These are phyloP conservation scores for Saitozyma podzolica DNA, from an alignment of 768 basidiomycete genomes.

Conservation along the genomic window DNA sequence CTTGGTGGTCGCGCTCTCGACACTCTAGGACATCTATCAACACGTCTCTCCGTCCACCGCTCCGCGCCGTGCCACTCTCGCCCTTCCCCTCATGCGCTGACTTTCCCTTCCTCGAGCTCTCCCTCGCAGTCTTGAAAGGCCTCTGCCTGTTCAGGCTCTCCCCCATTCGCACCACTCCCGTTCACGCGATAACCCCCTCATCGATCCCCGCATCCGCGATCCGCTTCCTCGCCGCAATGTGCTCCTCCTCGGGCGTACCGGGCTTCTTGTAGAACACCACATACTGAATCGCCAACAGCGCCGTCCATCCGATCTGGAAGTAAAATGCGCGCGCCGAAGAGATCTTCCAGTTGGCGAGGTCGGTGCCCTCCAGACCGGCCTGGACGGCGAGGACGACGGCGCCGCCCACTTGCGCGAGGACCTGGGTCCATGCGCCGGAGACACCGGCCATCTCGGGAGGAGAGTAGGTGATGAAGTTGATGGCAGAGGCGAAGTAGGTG, in stretches of 20 bases:
- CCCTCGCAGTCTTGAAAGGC: too few species aligned
- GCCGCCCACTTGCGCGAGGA: slow-evolving; percentile 36
- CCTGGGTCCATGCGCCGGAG: slow-evolving; percentile 42
- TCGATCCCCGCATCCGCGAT: slow-evolving; percentile 31
- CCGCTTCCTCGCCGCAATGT: slow-evolving; percentile 31
- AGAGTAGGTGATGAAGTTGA: slow-evolving; percentile 20
- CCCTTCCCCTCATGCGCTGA: too few species aligned
- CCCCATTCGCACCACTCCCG: too few species aligned
- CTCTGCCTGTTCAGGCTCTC: too few species aligned
- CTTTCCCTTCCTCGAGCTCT: too few species aligned
- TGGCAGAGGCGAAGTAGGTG: slow-evolving; percentile 10
- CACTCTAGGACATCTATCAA: too few species aligned
- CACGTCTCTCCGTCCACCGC: too few species aligned
- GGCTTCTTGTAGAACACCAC: slow-evolving; percentile 37
- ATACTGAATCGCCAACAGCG: slow-evolving; percentile 25
- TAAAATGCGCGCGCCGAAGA: slow-evolving; percentile 32
- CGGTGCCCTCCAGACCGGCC: slow-evolving; percentile 42
- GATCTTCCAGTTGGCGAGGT: slow-evolving; percentile 38
- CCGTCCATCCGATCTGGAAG: slow-evolving; percentile 41
- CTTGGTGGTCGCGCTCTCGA: too few species aligned
- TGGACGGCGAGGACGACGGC: slow-evolving; percentile 46
- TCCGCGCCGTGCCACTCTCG: too few species aligned
- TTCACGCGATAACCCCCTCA: slow-evolving; percentile 11
- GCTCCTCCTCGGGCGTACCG: slow-evolving; percentile 40
- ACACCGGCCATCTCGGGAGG: slow-evolving; percentile 48